phyloP scores from a whole-genome alignment of 2,329 filamentous ascomycete genomes.

The Cladosporium phlei region DNA sequence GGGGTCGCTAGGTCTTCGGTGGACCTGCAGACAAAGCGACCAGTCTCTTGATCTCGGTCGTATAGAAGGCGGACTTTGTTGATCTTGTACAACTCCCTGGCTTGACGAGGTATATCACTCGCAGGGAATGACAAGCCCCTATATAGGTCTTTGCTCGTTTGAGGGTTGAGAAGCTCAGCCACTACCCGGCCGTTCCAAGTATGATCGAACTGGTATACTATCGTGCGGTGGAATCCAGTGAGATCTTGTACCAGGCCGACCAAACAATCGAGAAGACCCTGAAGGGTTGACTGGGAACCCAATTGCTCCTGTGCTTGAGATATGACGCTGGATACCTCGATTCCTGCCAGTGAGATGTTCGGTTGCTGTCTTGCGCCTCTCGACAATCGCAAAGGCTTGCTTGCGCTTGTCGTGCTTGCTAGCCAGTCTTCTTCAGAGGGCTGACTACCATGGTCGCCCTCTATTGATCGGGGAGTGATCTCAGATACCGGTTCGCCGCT shows the following conservation, averaged over 20 bases:
- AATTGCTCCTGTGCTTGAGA: constrained; percentile 87
- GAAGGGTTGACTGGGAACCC: constrained; percentile 64
- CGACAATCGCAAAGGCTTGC: constrained; percentile 71
- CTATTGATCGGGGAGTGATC: constrained; percentile 56
- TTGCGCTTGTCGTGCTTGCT: constrained; percentile 70
- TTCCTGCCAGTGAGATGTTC: constrained; percentile 74
- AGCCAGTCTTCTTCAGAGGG: constrained; percentile 69
- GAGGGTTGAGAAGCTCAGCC: constrained; percentile 77
- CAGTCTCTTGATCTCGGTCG: constrained; percentile 73
- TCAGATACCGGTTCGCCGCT: constrained; percentile 57
- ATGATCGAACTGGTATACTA: constrained; percentile 89
- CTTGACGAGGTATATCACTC: constrained; percentile 79
- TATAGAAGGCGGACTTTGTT: constrained; percentile 87
- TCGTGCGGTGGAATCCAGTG: constrained; percentile 85
- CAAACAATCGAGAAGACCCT: constrained; percentile 71
- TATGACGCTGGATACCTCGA: constrained; percentile 90
- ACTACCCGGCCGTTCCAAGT: constrained; percentile 81
- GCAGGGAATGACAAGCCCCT: constrained; percentile 86
- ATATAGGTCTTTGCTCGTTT: constrained; percentile 75
- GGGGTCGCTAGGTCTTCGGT: constrained; percentile 68
- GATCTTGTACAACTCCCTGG: constrained; percentile 77
- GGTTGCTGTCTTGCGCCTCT: constrained; percentile 68
- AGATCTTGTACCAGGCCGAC: constrained; percentile 84
- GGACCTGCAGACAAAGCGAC: constrained; percentile 74
- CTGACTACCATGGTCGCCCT: constrained; percentile 68